These are phyloP conservation scores for Pyronema omphalodes DNA, from an alignment of 495 filamentous ascomycete genomes.

Conservation along the genomic window DNA sequence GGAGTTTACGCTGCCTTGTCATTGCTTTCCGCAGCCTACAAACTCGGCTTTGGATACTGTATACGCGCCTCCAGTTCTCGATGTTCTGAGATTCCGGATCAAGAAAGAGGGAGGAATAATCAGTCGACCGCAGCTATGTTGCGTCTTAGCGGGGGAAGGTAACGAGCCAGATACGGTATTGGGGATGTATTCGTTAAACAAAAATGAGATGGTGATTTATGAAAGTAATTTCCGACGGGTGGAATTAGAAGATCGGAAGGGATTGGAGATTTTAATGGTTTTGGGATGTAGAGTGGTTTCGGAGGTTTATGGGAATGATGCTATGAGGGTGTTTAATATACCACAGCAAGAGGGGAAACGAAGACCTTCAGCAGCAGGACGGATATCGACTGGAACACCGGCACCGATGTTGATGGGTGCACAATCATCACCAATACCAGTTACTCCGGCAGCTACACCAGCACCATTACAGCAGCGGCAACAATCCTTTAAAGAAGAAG, in stretches of 20 bases:
- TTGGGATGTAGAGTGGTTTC: slow-evolving; percentile 67
- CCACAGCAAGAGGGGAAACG: slow-evolving; percentile 18
- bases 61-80: slow-evolving; percentile 42
- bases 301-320: slow-evolving; percentile 58
- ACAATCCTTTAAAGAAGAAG: neutral
- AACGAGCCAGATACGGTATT: slow-evolving; percentile 83
- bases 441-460: neutral
- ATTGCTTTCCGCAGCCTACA: slow-evolving; percentile 64
- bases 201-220: slow-evolving; percentile 55
- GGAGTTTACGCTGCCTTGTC: slow-evolving; percentile 84
- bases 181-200: slow-evolving; percentile 46
- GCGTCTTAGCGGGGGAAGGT: slow-evolving; percentile 14
- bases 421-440: neutral
- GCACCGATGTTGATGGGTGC: neutral
- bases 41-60: slow-evolving; percentile 57
- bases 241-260: slow-evolving; percentile 88
- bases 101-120: slow-evolving; percentile 66
- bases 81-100: slow-evolving; percentile 69
- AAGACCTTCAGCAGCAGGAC: slow-evolving; percentile 29
- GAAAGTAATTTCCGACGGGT: slow-evolving; percentile 80
- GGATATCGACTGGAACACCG: slow-evolving; percentile 5
- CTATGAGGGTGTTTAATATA: slow-evolving; percentile 55
- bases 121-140: slow-evolving; percentile 29
- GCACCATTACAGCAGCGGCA: neutral
- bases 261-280: slow-evolving; percentile 74